Conservation (phyloP, 2,329 filamentous ascomycete species). For the Alternaria sp. region DNA sequence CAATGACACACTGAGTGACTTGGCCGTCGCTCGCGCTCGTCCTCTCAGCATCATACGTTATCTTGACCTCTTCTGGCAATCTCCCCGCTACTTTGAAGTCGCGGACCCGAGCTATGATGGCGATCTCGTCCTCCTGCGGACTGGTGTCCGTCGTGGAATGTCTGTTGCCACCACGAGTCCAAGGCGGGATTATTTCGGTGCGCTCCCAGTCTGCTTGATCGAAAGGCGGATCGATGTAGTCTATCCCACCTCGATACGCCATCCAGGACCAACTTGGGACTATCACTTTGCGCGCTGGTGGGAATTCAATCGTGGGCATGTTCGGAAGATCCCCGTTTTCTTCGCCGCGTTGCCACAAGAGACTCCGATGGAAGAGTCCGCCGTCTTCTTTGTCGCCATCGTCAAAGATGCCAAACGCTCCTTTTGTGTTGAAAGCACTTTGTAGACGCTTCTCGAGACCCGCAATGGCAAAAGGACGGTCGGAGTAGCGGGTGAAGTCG, state of each 20-base stretch:
- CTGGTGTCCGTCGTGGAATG: neutral
- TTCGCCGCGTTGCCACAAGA: conserved; percentile 39
- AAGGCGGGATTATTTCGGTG: conserved; percentile 3
- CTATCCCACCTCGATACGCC: conserved; percentile 22
- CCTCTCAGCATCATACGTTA: conserved; percentile 18
- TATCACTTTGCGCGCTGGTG: neutral
- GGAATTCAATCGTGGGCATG: conserved; percentile 6
- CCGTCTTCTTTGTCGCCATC: conserved; percentile 8
- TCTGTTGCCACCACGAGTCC: neutral
- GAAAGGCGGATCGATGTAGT: conserved; percentile 13
- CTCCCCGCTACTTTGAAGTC: conserved; percentile 14
- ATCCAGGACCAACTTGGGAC: conserved; percentile 26
- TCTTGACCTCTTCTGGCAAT: conserved; percentile 7
- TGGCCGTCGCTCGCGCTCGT: conserved; percentile 6
- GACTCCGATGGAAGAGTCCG: conserved; percentile 30
- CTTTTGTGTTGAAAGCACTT: conserved; percentile 22
- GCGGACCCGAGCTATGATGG: conserved; percentile 12
- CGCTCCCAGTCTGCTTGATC: conserved; percentile 2
- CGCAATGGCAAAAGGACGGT: conserved; percentile 42
- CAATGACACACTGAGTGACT: conserved; percentile 15
- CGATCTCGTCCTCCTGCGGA: neutral
- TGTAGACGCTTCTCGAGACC: conserved; percentile 42
- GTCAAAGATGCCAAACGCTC: conserved; percentile 45
- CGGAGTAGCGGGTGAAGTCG: conserved; percentile 12
- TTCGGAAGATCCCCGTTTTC: neutral